Evolutionary conservation across 805 yeast genomes (phyloP), one percentile per base, ranked within the genome.

Genomic region (Metschnikowia amazonensis): DNA sequence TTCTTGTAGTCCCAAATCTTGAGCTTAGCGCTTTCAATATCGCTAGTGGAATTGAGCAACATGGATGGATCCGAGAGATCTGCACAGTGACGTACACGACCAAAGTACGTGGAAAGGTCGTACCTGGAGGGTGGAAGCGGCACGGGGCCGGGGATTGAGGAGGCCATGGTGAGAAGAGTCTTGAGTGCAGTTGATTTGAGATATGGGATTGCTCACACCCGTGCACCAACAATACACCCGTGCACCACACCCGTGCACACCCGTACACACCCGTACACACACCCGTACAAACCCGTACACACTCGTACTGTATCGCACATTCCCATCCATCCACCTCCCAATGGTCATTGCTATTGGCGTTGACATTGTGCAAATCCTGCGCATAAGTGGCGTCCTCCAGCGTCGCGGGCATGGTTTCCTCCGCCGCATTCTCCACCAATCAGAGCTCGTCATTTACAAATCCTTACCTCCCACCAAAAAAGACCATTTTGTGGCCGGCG

Each of bases 11-110:
- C 82, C 65, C 86, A 77, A 34, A 94, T 74, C 46, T 83, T 62
- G 30, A 76, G 56, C 57, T 81, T 85, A 27, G 98, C 86, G 11
- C 65, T 56, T 36, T 74, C 77, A 31, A 94, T 75, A 50, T 86
- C 87, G 2, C 64, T 62, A 7, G 80, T 58, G 1, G 92, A 80
- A 56, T 84, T 87, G 42, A 94, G 70, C 39, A 94, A 72, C 90
- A 87, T 90, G 24, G 86, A 62, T 25, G 99, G 99, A 61, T 90
- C 97, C 1, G 96, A 82, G 43, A 94, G 86, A 47, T 85, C 95
- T 13, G 95, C 87, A 67, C 96, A 88, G 64, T 95, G 99, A 63
- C 82, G 81, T 38, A 94, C 97, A 58, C 99, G 80, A 13, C 99
- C 99, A 84, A 86, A 78, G 66, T 94, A 94, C 0, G 96, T 82